Base-by-base conservation (phyloP, 2,329 filamentous ascomycete species). In the Colletotrichum karsti region DNA sequence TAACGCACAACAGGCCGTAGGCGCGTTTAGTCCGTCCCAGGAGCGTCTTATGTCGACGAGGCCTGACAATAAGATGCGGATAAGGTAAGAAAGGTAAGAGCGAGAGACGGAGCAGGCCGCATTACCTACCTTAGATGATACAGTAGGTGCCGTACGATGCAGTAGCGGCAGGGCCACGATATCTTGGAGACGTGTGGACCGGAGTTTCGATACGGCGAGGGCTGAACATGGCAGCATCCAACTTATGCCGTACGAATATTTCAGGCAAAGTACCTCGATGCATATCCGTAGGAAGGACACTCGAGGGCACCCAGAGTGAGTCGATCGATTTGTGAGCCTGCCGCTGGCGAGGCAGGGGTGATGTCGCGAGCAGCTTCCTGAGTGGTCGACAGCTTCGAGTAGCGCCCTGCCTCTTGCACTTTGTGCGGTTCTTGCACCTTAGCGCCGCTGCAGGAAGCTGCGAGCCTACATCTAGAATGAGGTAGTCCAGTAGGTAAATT, bases 381-480 rank as follows among this genome's bases (percentile, higher is more conserved):
- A 68, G 9, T 68, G 61, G 48, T 24, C 24, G 37, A 20, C 6
- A 42, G 24, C 15, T 9, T 53, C n/a, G 30, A n/a, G 46, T 37
- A 37, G 41, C 62, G 48, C 66, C 35, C 39, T 69, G 54, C 54
- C 55, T 61, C 20, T 55, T 61, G 62, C 39, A 50, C 28, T 9
- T 41, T 67, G 2, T 33, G 30, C 30, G n/a, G n/a, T n/a, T n/a
- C 24, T 54, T 60, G 61, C 37, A 48, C 26, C 10, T 39, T 68
- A 66, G 65, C 65, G 65, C 61, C n/a, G 41, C 65, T 68, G 66
- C 66, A 55, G 37, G 41, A 58, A 30, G 53, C 53, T 64, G 64
- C 53, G 30, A 39, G 48, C 39, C 50, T 64, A 60, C 60, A 51
- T 18, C 39, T 57, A 41, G 12, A 56, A 53, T 28, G 22, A 50